Evolutionary conservation across 768 basidiomycete species (phyloP).

Genomic region (Termitomyces sp.): DNA sequence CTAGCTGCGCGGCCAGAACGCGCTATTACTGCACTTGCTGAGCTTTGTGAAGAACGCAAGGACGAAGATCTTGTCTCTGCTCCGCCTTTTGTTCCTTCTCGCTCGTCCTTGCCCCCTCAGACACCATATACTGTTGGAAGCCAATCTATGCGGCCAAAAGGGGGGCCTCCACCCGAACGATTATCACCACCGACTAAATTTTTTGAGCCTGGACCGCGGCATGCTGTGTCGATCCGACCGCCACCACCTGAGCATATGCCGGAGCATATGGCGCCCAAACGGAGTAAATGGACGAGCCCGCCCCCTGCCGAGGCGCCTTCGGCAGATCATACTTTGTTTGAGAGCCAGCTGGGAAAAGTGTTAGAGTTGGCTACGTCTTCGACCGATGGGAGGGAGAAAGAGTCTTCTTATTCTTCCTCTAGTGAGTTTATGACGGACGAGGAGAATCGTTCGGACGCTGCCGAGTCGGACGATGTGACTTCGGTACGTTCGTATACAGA

Average conservation of each 20-base stretch:
- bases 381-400: constrained; percentile 52
- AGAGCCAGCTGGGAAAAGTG: constrained; percentile 59
- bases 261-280: constrained; percentile 80
- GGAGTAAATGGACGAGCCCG: constrained; percentile 81
- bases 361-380: constrained; percentile 67
- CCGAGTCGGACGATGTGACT: constrained; percentile 65
- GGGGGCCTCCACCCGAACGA: constrained; percentile 33
- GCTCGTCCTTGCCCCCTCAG: constrained; percentile 57
- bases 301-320: constrained; percentile 74
- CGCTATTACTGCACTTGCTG: constrained; percentile 75
- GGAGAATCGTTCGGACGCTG: constrained; percentile 50
- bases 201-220: constrained; percentile 35
- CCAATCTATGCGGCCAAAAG: constrained; percentile 50
- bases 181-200: constrained; percentile 52
- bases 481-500: constrained; percentile 66
- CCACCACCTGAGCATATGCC: constrained; percentile 76
- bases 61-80: constrained; percentile 56
- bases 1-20: constrained; percentile 75
- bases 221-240: constrained; percentile 32
- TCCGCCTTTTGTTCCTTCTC: constrained; percentile 37
- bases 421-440: constrained; percentile 68
- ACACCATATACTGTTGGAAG: constrained; percentile 67
- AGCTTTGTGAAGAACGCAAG: constrained; percentile 88
- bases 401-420: constrained; percentile 45
- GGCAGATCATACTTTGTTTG: constrained; percentile 61